These are phyloP conservation scores for Sodiomyces alkalinus DNA, from an alignment of 2,329 filamentous ascomycete species.

Conservation along the genomic window DNA sequence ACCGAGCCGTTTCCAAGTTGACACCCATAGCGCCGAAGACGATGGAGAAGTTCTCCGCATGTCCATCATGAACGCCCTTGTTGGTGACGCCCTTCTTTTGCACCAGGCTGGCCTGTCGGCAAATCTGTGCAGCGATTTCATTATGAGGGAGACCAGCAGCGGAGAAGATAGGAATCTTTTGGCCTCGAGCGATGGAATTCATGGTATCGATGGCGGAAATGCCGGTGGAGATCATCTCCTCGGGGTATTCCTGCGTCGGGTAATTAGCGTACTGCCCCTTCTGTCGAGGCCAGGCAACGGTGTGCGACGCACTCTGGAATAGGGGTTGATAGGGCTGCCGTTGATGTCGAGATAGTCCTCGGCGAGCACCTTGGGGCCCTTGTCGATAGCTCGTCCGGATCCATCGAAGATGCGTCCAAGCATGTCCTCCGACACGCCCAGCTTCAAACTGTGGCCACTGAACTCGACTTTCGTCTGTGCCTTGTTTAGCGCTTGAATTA, in stretches of 20 bases:
- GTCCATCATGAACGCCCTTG: constrained; percentile 90
- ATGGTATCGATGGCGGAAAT: constrained; percentile 98
- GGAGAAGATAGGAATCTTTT: constrained; percentile 99
- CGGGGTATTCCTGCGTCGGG: constrained; percentile 81
- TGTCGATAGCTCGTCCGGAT: constrained; percentile 94
- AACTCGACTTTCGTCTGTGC: constrained; percentile 92
- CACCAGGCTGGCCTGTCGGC: constrained; percentile 88
- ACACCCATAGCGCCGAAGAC: constrained; percentile 99
- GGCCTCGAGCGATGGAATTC: constrained; percentile 94
- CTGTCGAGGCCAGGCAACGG: no score
- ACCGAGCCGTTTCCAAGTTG: constrained; percentile 95
- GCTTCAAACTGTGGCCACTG: constrained; percentile 90
- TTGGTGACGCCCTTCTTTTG: constrained; percentile 62
- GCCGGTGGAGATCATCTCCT: constrained; percentile 99
- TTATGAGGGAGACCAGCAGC: constrained; percentile 97
- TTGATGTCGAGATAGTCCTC: constrained; percentile 99
- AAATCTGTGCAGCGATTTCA: constrained; percentile 98
- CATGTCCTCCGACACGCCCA: constrained; percentile 99
- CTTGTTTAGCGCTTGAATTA: constrained; percentile 3
- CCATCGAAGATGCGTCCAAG: constrained; percentile 97
- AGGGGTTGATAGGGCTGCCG: constrained; percentile 96
- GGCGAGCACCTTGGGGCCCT: constrained; percentile 92
- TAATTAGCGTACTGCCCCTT: no score
- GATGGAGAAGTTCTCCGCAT: constrained; percentile 99
- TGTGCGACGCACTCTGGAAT: constrained; percentile 58